These are phyloP conservation scores for Hypoxylon intermedium DNA, from an alignment of 495 filamentous ascomycete species.

Conservation along the genomic window DNA sequence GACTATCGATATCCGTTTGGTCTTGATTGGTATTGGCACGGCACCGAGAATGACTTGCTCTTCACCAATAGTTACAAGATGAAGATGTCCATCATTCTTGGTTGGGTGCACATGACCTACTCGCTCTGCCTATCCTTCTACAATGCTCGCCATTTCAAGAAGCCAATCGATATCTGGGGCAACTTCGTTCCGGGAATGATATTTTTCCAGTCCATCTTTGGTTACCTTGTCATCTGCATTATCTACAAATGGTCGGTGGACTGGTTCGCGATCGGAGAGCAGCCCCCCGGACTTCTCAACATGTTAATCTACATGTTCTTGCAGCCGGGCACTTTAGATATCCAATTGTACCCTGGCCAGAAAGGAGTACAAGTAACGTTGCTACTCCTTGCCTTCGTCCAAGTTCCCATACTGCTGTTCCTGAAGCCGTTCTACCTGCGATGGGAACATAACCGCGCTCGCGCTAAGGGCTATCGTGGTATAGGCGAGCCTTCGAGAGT, in stretches of 20 bases:
- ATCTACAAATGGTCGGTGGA: constrained; percentile 96
- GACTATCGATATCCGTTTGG: constrained; percentile 92
- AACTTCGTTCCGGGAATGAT: constrained; percentile 98
- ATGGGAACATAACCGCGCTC: constrained; percentile 88
- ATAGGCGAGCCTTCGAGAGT: constrained; percentile 87
- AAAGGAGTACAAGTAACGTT: constrained; percentile 74
- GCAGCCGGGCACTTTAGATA: constrained; percentile 75
- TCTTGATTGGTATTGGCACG: constrained; percentile 97
- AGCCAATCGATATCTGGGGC: constrained; percentile 90
- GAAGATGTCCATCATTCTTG: constrained; percentile 97
- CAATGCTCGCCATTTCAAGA: constrained; percentile 94
- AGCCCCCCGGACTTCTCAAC: constrained; percentile 89
- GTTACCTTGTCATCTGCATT: constrained; percentile 91
- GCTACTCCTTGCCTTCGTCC: constrained; percentile 80
- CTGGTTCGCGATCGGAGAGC: constrained; percentile 71
- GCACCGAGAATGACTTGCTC: constrained; percentile 87
- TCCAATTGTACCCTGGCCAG: constrained; percentile 79
- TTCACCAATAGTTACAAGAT: constrained; percentile 99
- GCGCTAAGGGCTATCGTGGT: constrained; percentile 86
- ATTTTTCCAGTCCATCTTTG: constrained; percentile 99
- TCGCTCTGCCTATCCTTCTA: constrained; percentile 90
- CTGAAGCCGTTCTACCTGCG: constrained; percentile 94
- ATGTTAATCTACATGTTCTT: constrained; percentile 99
- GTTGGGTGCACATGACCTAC: constrained; percentile 98
- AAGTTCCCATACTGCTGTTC: constrained; percentile 90